phyloP scores from a whole-genome alignment of 2,329 filamentous ascomycete genomes.

The Penicillium sp. region DNA sequence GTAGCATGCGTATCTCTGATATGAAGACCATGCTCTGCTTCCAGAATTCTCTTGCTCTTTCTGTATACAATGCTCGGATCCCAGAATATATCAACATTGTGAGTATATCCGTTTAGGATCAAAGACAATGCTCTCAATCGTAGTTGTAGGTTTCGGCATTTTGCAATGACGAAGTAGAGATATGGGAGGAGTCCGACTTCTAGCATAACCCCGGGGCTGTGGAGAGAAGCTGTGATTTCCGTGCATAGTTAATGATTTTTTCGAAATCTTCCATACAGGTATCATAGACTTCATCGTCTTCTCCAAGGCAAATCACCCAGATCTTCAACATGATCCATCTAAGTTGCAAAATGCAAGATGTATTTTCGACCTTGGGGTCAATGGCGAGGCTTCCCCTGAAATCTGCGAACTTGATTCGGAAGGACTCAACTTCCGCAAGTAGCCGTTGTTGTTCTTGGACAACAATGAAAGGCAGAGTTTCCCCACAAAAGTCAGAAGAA shows the following conservation, averaged over 20 bases:
- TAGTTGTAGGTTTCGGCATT: conserved; percentile 3
- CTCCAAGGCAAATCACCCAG: background rate
- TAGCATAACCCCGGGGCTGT: conserved; percentile 1
- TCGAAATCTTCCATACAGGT: background rate
- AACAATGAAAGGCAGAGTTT: background rate
- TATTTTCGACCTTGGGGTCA: background rate
- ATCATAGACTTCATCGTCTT: background rate
- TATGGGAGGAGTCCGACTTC: conserved; percentile 1
- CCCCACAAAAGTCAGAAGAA: background rate
- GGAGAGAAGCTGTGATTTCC: background rate
- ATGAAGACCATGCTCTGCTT: background rate
- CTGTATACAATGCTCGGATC: background rate
- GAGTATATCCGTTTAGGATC: background rate
- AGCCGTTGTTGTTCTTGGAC: background rate
- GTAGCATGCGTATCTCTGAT: background rate
- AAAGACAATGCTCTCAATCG: conserved; percentile 2
- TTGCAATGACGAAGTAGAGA: conserved; percentile 4
- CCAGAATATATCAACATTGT: background rate
- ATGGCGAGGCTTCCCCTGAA: background rate
- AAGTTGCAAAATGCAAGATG: background rate
- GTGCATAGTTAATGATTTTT: background rate
- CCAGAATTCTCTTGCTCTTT: background rate
- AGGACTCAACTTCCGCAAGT: background rate
- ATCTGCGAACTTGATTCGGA: background rate
- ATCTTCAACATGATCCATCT: conserved; percentile 4